Evolutionary conservation across 1,284 basidiomycete species (phyloP), one percentile per base, ranked within the genome.

Genomic region (Schizopora paradoxa): DNA sequence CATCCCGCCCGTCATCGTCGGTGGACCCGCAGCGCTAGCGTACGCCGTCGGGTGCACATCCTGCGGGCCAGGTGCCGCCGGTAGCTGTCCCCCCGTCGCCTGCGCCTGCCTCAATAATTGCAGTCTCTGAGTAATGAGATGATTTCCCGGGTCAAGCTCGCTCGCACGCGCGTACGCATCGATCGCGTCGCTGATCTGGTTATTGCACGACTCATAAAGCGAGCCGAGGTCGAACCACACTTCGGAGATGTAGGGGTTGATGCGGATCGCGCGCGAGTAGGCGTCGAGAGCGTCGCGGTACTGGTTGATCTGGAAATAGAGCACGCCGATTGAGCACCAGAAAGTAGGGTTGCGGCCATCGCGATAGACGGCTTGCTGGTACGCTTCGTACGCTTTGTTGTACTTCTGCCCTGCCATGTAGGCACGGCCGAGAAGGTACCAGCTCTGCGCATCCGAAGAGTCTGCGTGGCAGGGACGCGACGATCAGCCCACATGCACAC

Each of bases 291-390:
- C 94, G 62, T 99, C 95, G 41, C 93, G 88, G 71, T 91, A 99
- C 65, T 99, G 96, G 67, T 95, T 97, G 72, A 99, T 99, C 64
- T 98, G 94, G 76, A 97, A 99, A 66, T 99, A 99, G 1, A 99
- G 77, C 0, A 99, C 95, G 45, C 96, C 95, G 58, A 99, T 99
- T 21, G 93, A 97, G 65, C 96, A 99, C 96, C 95, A 99, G 69
- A 98, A 98, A 0, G 95, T 97, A 0, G 96, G 96, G 63, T 98
- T 99, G 54, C 94, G 91, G 6, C 95, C 94, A 59, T 99, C 95
- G 40, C 94, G 86, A 66, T 99, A 99, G 19, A 99, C 94, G 4
- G 95, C 95, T 66, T 99, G 95, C 62, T 99, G 95, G 61, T 99
- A 99, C 0, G 95, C 94, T 67, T 99, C 94, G 69, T 99, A 99